A percentile compares a stretch with the other conserved stretches of the same genome.
phyloP scores from a whole-genome alignment of 2,329 filamentous ascomycete genomes.

The Claviceps cyperi region DNA sequence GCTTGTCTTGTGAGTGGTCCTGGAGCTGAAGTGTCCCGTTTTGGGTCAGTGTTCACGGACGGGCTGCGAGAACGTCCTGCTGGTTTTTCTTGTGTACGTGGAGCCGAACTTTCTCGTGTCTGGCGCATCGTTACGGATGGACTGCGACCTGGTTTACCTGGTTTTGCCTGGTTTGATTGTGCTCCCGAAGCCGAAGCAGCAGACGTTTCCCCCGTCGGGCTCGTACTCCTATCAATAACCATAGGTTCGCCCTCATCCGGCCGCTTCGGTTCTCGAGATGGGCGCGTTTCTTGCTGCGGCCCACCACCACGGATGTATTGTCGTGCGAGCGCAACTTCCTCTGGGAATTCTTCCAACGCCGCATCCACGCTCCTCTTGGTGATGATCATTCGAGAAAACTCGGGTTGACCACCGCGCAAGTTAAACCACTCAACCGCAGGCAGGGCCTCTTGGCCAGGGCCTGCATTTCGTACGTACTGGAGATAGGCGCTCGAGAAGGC shows the following conservation, averaged over 20 bases:
- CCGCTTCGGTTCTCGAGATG: background rate
- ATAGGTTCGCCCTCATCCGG: background rate
- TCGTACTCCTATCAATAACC: conserved; percentile 3
- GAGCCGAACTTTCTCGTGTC: background rate
- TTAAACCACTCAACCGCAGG: conserved; percentile 30
- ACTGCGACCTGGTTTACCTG: too few species aligned
- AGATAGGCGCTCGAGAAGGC: conserved; percentile 28
- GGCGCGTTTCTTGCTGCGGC: background rate
- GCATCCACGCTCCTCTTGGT: conserved; percentile 20
- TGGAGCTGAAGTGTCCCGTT: background rate
- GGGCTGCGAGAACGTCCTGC: background rate
- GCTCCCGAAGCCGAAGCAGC: too few species aligned
- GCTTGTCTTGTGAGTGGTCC: background rate
- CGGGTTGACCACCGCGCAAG: conserved; percentile 12
- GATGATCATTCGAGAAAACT: conserved; percentile 20
- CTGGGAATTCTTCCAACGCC: conserved; percentile 20
- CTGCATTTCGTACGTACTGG: conserved; percentile 21
- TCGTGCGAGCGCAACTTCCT: conserved; percentile 14
- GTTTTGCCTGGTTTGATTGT: too few species aligned
- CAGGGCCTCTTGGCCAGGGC: conserved; percentile 15
- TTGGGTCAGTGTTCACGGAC: background rate
- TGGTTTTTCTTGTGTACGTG: background rate
- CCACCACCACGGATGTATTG: background rate
- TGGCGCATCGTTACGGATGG: background rate
- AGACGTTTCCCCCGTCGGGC: background rate